Base-by-base conservation (phyloP, 1,284 basidiomycete species). In the Agaricales sp. region DNA sequence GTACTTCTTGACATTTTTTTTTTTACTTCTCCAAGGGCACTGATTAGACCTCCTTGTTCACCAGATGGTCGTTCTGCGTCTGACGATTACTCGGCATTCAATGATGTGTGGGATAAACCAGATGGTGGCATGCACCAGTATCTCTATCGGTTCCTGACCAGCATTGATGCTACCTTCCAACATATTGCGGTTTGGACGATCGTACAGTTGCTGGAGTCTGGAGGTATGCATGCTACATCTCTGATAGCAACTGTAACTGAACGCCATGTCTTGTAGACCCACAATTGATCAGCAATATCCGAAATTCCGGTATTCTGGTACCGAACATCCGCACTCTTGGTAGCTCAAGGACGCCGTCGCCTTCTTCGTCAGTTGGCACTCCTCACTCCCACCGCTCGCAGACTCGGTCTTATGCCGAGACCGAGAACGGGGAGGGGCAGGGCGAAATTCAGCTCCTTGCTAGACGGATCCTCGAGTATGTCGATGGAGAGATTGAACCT, bases 151-250 rank as follows among this genome's bases (percentile, higher is more conserved):
- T 99, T 99, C 82, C 70, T 99, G 55, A 92, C 86, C 50, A 92
- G 87, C 60, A 74, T 89, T 14, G 96, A 99, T 64, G 89, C 92
- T n/a, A 99, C 96, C 0, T 99, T 99, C 85, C 95, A 98, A 67
- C 96, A 99, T 65, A 99, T 99, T 58, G 96, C 96, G 23, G 94
- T 99, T 39, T 97, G 93, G 93, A 98, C 95, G 0, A 94, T 98
- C 54, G 94, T 98, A 11, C 95, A 99, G 63, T 70, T 99, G 22
- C 76, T 99, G 22, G 96, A 99, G 65, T 93, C 92, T 22, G 89
- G 91, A 55, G 89, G 88, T 85, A 62, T 53, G 73, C 60, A 4
- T 21, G 13, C 2, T 41, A 39, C 37, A 24, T 24, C 18, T 45
- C 39, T 22, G 35, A 46, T 2, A 16, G 45, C n/a, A 37, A 16